These are phyloP conservation scores for Phytopythium kandeliae DNA, from an alignment of 352 stramenopile genomes.

Conservation along the genomic window DNA sequence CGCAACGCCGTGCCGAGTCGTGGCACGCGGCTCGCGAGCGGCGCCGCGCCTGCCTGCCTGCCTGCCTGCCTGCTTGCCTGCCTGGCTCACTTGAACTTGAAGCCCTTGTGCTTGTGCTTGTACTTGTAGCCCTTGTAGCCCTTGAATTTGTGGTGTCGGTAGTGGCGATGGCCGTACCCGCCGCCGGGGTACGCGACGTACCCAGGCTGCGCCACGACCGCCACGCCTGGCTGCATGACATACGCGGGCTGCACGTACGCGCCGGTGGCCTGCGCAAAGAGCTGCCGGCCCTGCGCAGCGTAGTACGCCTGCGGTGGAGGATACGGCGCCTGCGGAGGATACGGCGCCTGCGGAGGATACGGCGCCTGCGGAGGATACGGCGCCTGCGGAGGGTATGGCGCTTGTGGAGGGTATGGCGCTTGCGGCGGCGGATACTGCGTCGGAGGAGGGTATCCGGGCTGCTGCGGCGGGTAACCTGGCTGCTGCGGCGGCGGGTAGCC, in stretches of 20 bases:
- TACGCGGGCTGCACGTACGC: slow-evolving; percentile 32
- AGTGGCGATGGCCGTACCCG: slow-evolving; percentile 41
- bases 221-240: slow-evolving; percentile 24
- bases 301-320: slow-evolving; percentile 53
- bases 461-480: slow-evolving; percentile 22
- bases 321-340: slow-evolving; percentile 26
- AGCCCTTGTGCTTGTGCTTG: slow-evolving; percentile 39
- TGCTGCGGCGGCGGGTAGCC: slow-evolving; percentile 12
- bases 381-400: slow-evolving; percentile 25
- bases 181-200: slow-evolving; percentile 62
- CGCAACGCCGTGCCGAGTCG: too few relatives aligned
- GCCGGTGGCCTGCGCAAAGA: slow-evolving; percentile 59
- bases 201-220: slow-evolving; percentile 16
- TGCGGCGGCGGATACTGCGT: slow-evolving; percentile 18
- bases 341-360: slow-evolving; percentile 31
- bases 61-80: too few relatives aligned
- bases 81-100: slow-evolving; percentile 52
- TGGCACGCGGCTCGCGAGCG: too few relatives aligned
- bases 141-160: slow-evolving; percentile 49
- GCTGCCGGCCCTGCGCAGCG: slow-evolving; percentile 52
- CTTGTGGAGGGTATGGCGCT: slow-evolving; percentile 11
- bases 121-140: slow-evolving; percentile 52
- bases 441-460: slow-evolving; percentile 17
- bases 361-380: slow-evolving; percentile 13
- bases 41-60: too few relatives aligned